Conservation (phyloP, 768 basidiomycete genomes). For the Polyporus arcularius region DNA sequence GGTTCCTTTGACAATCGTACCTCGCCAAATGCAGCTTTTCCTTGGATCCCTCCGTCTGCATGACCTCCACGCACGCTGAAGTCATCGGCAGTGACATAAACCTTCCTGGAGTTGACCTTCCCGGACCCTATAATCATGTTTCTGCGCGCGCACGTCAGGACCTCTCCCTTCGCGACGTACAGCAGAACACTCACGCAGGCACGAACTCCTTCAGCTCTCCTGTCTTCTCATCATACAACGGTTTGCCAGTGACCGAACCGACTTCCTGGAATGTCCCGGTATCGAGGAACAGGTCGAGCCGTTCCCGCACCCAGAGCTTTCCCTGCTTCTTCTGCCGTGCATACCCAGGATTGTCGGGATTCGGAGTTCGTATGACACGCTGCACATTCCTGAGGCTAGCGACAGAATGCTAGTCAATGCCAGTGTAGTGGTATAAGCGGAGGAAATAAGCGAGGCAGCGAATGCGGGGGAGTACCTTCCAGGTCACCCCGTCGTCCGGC, state of each 20-base stretch:
- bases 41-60: slow-evolving; percentile 20
- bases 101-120: slow-evolving; percentile 1
- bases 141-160: background rate
- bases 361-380: slow-evolving; percentile 1
- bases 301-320: slow-evolving; percentile 23
- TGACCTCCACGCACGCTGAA: slow-evolving; percentile 23
- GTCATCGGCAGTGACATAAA: slow-evolving; percentile 20
- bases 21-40: slow-evolving; percentile 21
- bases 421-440: background rate
- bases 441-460: background rate
- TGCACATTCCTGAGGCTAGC: slow-evolving; percentile 4
- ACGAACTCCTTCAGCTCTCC: slow-evolving; percentile 13
- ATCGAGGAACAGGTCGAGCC: slow-evolving; percentile 18
- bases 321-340: slow-evolving; percentile 17
- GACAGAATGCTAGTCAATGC: slow-evolving; percentile 6
- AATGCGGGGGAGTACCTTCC: slow-evolving; percentile 15
- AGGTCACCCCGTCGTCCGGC: slow-evolving; percentile 18
- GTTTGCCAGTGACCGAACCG: slow-evolving; percentile 20
- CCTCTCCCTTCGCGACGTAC: background rate
- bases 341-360: slow-evolving; percentile 12
- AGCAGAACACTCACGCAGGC: slow-evolving; percentile 7
- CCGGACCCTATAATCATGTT: slow-evolving; percentile 21
- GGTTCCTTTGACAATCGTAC: background rate
- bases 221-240: slow-evolving; percentile 8
- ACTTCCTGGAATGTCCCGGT: slow-evolving; percentile 14